phyloP scores from a whole-genome alignment of 2,329 filamentous ascomycete genomes.

The Pseudofabraea citricarpa region DNA sequence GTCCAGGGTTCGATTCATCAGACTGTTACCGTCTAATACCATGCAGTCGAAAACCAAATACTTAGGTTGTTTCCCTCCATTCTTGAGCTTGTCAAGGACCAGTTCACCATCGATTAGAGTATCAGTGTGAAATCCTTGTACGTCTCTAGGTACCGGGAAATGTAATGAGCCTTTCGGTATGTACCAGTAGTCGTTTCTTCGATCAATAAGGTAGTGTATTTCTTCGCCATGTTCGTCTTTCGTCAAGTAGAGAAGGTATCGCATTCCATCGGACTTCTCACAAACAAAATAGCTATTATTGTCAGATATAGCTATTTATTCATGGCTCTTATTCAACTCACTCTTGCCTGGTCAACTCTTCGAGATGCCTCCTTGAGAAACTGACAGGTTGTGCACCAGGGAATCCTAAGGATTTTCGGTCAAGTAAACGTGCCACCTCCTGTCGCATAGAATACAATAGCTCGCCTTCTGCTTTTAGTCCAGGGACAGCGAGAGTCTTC shows the following conservation, averaged over 20 bases:
- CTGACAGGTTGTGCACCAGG: conserved; percentile 93
- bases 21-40: conserved; percentile 68
- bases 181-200: conserved; percentile 95
- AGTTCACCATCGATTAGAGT: conserved; percentile 92
- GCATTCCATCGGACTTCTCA: conserved; percentile 95
- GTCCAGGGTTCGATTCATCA: conserved; percentile 77
- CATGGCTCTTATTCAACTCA: conserved; percentile 31
- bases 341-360: conserved; percentile 78
- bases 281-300: conserved; percentile 87
- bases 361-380: conserved; percentile 75
- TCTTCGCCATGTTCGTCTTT: conserved; percentile 57
- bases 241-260: conserved; percentile 90
- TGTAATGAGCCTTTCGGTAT: conserved; percentile 67
- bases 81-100: conserved; percentile 72
- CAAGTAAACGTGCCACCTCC: conserved; percentile 73
- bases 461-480: conserved; percentile 58
- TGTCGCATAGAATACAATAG: conserved; percentile 59
- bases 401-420: conserved; percentile 63
- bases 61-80: conserved; percentile 65
- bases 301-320: conserved; percentile 6
- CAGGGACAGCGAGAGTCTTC: conserved; percentile 49
- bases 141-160: conserved; percentile 68
- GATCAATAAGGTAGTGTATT: conserved; percentile 89
- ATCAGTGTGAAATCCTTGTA: conserved; percentile 65
- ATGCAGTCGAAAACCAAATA: conserved; percentile 95